Evolutionary conservation across 2,329 filamentous ascomycete genomes (phyloP), one percentile per base, ranked within the genome.

Genomic region (Diplodia seriata): DNA sequence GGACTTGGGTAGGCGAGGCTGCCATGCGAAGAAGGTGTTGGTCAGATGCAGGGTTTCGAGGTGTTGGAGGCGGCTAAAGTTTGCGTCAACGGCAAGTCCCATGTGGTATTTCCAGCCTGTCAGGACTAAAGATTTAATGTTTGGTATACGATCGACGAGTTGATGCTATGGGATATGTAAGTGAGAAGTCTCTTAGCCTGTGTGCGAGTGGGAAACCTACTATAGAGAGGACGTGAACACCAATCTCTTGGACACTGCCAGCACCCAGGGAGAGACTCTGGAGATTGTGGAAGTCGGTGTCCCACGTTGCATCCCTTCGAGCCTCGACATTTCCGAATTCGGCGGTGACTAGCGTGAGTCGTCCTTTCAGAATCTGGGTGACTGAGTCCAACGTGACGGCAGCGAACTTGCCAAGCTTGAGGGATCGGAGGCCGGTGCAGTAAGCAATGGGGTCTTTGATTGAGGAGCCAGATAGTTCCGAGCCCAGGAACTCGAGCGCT

Each of bases 401-500:
- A 8, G 65, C 61, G 5, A 73, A 69, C 14, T 70, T 70, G 65
- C 74, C 71, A 7, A 79, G 40, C 3, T 72, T 69, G 3, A 79
- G 50, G 20, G 67, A 74, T 55, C 74, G 74, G 15, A 80, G 68
- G 2, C 71, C 73, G 1, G 57, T 56, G 26, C 74, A 74, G 23
- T 57, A 69, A 51, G 74, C 72, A 7, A 72, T 73, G 12, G 78
- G 69, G n/a, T 77, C 74, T 14, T 77, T 69, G 9, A 80, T 65
- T 7, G 74, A 74, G 1, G 76, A 71, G 5, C 72, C 72, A 47
- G 73, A 71, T 5, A 75, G 49, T 3, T 72, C 74, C 6, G 74
- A 64, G 5, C 71, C 72, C 1, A 77, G 51, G 40, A 81, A 71
- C n/a, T 75, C 74, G n/a, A 81, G 55, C 5, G 73, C 70, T 6